phyloP scores from a whole-genome alignment of 2,329 filamentous ascomycete species.

The Emmonsiellopsis sp. region DNA sequence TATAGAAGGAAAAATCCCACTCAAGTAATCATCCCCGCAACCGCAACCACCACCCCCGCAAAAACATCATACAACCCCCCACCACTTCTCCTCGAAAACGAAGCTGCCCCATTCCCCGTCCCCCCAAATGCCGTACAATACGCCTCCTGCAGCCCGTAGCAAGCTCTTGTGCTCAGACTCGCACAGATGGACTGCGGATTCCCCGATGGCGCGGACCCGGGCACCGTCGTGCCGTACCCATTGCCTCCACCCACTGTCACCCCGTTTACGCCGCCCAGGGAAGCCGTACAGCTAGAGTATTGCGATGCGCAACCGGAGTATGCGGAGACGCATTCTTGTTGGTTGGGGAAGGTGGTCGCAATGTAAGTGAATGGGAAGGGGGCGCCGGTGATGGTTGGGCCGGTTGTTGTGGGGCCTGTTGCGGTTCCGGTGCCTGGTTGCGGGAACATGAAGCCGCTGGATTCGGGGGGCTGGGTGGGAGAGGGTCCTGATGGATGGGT shows the following conservation, averaged over 20 bases:
- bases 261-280: slow-evolving; percentile 42
- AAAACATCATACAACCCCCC: slow-evolving; percentile 30
- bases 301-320: slow-evolving; percentile 45
- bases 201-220: slow-evolving; percentile 33
- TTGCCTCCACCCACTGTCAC: slow-evolving; percentile 42
- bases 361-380: slow-evolving; percentile 46
- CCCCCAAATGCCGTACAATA: slow-evolving; percentile 36
- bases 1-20: slow-evolving; percentile 1
- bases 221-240: slow-evolving; percentile 43
- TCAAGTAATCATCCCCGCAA: slow-evolving; percentile 38
- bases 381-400: slow-evolving; percentile 39
- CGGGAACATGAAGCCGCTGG: slow-evolving; percentile 28
- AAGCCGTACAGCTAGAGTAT: slow-evolving; percentile 34
- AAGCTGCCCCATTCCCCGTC: slow-evolving; percentile 13
- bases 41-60: slow-evolving; percentile 35
- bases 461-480: slow-evolving; percentile 12
- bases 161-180: slow-evolving; percentile 38
- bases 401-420: slow-evolving; percentile 19
- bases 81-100: slow-evolving; percentile 15
- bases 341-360: slow-evolving; percentile 45
- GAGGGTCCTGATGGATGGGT: slow-evolving; percentile 12
- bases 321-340: slow-evolving; percentile 44
- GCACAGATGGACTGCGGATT: slow-evolving; percentile 37
- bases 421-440: slow-evolving; percentile 16
- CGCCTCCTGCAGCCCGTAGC: slow-evolving; percentile 39